Evolutionary conservation across 2,329 filamentous ascomycete genomes (phyloP).

Genomic region (Fusarium sp.): DNA sequence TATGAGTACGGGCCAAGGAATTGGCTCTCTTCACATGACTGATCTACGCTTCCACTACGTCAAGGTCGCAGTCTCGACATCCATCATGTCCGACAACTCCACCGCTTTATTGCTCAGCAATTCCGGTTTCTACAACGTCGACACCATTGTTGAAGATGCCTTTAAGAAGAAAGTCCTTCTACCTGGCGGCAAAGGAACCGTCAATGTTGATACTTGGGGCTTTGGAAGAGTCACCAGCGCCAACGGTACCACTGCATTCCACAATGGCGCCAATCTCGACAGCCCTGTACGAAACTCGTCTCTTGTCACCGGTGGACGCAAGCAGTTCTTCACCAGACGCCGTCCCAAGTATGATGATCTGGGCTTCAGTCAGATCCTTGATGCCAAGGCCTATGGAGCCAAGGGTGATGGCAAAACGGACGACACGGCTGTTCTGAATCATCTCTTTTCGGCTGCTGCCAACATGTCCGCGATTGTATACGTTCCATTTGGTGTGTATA

Average conservation of each 20-base stretch:
- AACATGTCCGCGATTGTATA: constrained; percentile 53
- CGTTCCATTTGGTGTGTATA: constrained; percentile 58
- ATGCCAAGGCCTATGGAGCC: constrained; percentile 55
- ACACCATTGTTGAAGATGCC: constrained; percentile 15
- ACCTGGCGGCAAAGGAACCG: background rate
- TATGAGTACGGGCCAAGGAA: constrained; percentile 25
- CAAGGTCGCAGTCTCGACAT: background rate
- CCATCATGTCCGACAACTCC: constrained; percentile 17
- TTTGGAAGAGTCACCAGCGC: constrained; percentile 27
- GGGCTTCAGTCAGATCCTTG: constrained; percentile 1
- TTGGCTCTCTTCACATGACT: constrained; percentile 30
- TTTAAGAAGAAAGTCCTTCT: constrained; percentile 19
- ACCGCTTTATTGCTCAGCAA: constrained; percentile 23
- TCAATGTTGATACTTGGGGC: constrained; percentile 16
- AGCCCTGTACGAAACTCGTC: background rate
- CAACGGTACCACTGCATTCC: constrained; percentile 16
- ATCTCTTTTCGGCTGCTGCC: constrained; percentile 46
- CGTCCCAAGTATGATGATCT: constrained; percentile 22
- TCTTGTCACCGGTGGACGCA: background rate
- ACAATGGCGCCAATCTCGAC: constrained; percentile 13
- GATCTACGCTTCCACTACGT: constrained; percentile 17
- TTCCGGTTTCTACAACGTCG: constrained; percentile 15
- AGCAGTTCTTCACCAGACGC: constrained; percentile 16
- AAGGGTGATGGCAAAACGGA: constrained; percentile 77
- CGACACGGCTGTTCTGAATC: constrained; percentile 57